Base-by-base conservation (phyloP, 2,329 filamentous ascomycete species). In the Alternaria arborescens region DNA sequence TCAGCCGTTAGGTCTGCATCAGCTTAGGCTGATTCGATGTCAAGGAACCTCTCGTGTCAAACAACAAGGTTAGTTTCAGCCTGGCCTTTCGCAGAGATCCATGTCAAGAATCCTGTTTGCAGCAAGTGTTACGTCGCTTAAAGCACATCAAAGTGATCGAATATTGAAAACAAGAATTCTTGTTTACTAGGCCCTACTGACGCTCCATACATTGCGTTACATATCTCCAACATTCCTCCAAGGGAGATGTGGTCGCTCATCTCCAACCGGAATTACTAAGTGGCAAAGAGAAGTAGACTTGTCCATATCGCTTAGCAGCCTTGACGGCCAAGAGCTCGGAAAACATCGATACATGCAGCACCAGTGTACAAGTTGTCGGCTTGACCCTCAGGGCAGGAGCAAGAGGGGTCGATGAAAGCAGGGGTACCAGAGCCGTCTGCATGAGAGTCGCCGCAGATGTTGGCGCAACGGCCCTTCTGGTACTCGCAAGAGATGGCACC, bases 251-350 rank as follows among this genome's bases (percentile, higher is more conserved):
- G 1, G 14, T 36, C 14, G 6, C 14, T 16, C 34, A n/a, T 36
- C 4, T 36, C 6, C 14, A 38, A 30, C 16, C 34, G 1, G 8
- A 10, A 38, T 38, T 18, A 38, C 34, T n/a, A n/a, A 8, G 1
- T 38, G 16, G 16, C 6, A 16, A 18, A n/a, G 61, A 65, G 24
- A 61, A 61, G 65, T 58, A 64, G 18, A 8, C 18, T 24, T 24
- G 14, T 4, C 7, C 16, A n/a, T n/a, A 38, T n/a, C 34, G 34
- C 16, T 38, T 38, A n/a, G 34, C 34, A 38, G 16, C 16, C 16
- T 38, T 38, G 34, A 38, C 34, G 34, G 16, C 34, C 34, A 38
- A 38, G 34, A 38, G 34, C 34, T 18, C 34, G 34, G 16, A 36
- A 14, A 12, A 36, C 32, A 36, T 36, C 32, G 32, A 36, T 36